phyloP scores from a whole-genome alignment of 768 basidiomycete genomes.

The Suillus cothurnatus region DNA sequence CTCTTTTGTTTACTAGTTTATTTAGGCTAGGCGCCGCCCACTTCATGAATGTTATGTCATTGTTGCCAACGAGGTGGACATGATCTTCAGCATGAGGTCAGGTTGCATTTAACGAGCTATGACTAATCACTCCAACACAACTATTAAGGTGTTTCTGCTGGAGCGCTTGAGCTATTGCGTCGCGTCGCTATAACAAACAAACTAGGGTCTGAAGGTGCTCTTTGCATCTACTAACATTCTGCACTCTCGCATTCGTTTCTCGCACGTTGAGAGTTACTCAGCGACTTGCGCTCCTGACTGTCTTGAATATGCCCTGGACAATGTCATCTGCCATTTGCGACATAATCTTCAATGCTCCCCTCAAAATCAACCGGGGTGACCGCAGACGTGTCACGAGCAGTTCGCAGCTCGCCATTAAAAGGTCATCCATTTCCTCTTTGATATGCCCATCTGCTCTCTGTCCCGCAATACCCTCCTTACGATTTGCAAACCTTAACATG shows the following conservation, averaged over 20 bases:
- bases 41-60: too few relatives aligned
- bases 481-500: conserved; percentile 23
- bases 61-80: too few relatives aligned
- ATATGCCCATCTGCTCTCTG: conserved; percentile 16
- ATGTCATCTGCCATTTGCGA: background rate
- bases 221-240: background rate
- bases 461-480: conserved; percentile 24
- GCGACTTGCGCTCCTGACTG: background rate
- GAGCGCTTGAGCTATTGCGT: too few relatives aligned
- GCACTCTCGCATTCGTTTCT: background rate
- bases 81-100: too few relatives aligned
- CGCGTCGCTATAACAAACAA: too few relatives aligned
- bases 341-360: background rate
- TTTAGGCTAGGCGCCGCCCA: too few relatives aligned
- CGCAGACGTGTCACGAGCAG: background rate
- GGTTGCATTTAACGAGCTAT: too few relatives aligned
- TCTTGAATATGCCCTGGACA: background rate
- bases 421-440: background rate
- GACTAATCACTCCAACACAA: too few relatives aligned
- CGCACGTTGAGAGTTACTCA: background rate
- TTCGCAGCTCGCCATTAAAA: background rate
- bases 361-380: background rate
- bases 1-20: too few relatives aligned
- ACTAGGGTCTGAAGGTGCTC: background rate
- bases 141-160: too few relatives aligned